Base-by-base conservation (phyloP, 73 alveolate genomes). In the Paramecium sexaurelia region DNA sequence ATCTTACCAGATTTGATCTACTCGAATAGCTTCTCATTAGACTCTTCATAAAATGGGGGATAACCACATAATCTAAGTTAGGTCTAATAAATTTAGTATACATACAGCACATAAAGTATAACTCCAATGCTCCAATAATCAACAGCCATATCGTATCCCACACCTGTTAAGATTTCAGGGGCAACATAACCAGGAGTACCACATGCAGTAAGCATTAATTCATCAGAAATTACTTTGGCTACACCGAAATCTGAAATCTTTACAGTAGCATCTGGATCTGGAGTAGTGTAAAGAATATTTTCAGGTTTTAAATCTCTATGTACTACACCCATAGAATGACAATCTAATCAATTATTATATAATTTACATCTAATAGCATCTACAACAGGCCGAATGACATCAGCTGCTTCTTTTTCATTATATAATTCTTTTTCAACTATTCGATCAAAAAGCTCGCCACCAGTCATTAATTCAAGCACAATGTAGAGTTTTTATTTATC, bases 171-270 rank as follows among this genome's bases (percentile, higher is more conserved):
- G 41, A 98, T 97, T 94, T 98, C 99, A 55, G 99, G 99, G 7
- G 99, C 99, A 11, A 98, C 99, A 94, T 98, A 98, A 5, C 99
- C 97, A 20, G 99, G 99, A 20, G 99, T 98, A 17, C 99, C 99
- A 85, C 99, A 98, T n/a, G 99, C 99, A 9, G 99, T 98, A 22
- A 97, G 94, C 94, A 98, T 97, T 56, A 97, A 94, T 82, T 98
- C 99, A 55, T 96, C 98, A 8, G 95, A 92, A 20, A 97, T 69
- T 92, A 98, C 98, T 88, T 98, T 96, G 55, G 99, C 99, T 37
- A 98, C 95, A 37, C 99, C 99, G 84, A 98, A 98, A 92, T 98
- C 99, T 19, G 99, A 92, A 37, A 98, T 97, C 93, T 98, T 98
- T 36, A 98, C 86, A 39, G 98, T 95, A 17, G 99, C 96, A 75